These are phyloP conservation scores for Oryza australiensis DNA, from an alignment of 176 grass and related monocot genomes.

Conservation along the genomic window DNA sequence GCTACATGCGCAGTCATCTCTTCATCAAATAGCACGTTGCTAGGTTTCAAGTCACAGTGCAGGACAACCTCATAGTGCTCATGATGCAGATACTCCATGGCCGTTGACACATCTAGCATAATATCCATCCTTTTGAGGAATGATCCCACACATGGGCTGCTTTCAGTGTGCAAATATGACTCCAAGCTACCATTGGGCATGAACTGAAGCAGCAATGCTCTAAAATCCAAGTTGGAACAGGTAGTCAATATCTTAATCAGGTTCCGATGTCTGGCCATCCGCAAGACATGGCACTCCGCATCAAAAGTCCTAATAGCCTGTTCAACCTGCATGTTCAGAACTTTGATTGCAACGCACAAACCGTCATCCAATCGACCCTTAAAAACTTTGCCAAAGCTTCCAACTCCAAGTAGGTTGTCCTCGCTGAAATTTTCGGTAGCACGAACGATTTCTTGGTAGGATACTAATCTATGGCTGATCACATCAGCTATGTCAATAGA, in stretches of 20 bases:
- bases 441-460: not conserved
- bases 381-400: slow-evolving; percentile 6
- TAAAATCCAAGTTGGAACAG: not conserved
- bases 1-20: slow-evolving; percentile 42
- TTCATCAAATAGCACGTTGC: not conserved
- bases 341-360: not conserved
- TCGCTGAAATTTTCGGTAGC: not conserved
- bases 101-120: not conserved
- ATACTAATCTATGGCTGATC: not conserved
- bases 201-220: not conserved
- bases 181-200: slow-evolving; percentile 13
- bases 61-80: not conserved
- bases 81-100: not conserved
- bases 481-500: not conserved
- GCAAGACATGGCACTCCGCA: not conserved
- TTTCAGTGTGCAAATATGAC: not conserved
- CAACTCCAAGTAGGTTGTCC: not conserved
- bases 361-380: not conserved
- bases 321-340: not conserved
- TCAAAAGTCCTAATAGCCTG: not conserved
- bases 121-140: not conserved
- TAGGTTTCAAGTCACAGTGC: slow-evolving; percentile 10
- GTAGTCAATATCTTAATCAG: not conserved
- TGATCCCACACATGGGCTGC: not conserved
- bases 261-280: not conserved